Base-by-base conservation (phyloP, 441 rosid species). In the Biscutella laevigata region DNA sequence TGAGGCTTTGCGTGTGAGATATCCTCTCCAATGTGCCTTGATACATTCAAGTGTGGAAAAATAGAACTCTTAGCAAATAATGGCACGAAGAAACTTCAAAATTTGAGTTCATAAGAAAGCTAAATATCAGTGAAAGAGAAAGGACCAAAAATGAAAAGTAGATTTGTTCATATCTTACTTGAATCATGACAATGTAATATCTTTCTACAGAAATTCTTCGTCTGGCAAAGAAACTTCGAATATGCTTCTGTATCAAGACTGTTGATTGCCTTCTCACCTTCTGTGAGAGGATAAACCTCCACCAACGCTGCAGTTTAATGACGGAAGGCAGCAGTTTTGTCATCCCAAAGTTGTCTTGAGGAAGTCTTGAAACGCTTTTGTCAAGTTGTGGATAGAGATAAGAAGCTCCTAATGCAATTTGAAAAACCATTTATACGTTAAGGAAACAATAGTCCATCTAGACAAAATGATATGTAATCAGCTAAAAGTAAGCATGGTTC, bases 21-120 rank as follows among this genome's bases (percentile, higher is more conserved):
- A 77, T 22, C 96, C 98, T 80, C 77, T 86, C 95, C 94, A 86
- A 66, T 66, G 73, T 42, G 94, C 71, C 97, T 89, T n/a, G 67
- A 25, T 3, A 57, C 28, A 27, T 30, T 38, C 40, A 51, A 51
- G 36, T 43, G 24, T 28, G n/a, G n/a, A n/a, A n/a, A n/a, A n/a
- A n/a, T n/a, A n/a, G n/a, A n/a, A n/a, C n/a, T n/a, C n/a, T n/a
- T n/a, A n/a, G n/a, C n/a, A n/a, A n/a, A n/a, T n/a, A n/a, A n/a
- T n/a, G n/a, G n/a, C n/a, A n/a, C n/a, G 28, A 45, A 20, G 27
- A 54, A 28, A 56, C 12, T 7, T 49, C 4, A 20, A 25, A 16
- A n/a, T 0, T 12, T 24, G 24, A 40, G 55, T 26, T 21, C 5
- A 9, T 35, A 12, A 2, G 17, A 54, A 14, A 17, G 35, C 15